Evolutionary conservation across 805 yeast species (phyloP), one percentile per base, ranked within the genome.

Genomic region (Debaryomyces hansenii): DNA sequence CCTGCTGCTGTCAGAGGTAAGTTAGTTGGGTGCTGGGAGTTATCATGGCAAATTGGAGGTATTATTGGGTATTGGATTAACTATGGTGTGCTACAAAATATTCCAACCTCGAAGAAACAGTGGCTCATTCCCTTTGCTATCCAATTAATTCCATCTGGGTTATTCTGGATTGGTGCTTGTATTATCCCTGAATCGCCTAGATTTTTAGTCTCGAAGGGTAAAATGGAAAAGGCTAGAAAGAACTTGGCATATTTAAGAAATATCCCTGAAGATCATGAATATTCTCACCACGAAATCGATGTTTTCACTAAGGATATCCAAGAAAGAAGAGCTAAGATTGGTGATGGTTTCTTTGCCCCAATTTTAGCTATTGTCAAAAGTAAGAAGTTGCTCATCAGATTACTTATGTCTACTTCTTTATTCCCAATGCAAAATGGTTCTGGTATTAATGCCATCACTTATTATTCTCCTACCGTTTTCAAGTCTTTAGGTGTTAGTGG

Each of bases 401-500:
- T 76, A 20, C 49, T 67, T 1, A 54, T 74, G 40, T 64, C 78
- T 4, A 62, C 71, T 1, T 60, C 72, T 3, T 53, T 70, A 28
- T 74, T 73, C 52, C 57, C 69, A 48, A 63, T 76, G 58, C 80
- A 75, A 49, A 75, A 74, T 51, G 69, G 77, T 18, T 69, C 69
- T 46, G 81, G 82, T 32, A 74, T 78, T 53, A 70, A 76, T 50
- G 78, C 80, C 34, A 67, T 78, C 42, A 76, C 73, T 38, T 79
- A 79, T 56, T 79, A 78, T 56, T 75, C 82, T n/a, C 81, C 81
- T 20, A 67, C 72, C 8, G 67, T 79, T 37, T 77, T 79, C 60
- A 63, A 70, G 49, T 67, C 79, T 3, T 66, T 79, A 47, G 83
- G 84, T 14, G 69, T 79, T 15, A 58, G 58, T 29, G 77, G 80